A percentile compares a stretch with the other conserved stretches of the same genome.
phyloP scores from a whole-genome alignment of 768 basidiomycete genomes.

The Plicaturopsis crispa region DNA sequence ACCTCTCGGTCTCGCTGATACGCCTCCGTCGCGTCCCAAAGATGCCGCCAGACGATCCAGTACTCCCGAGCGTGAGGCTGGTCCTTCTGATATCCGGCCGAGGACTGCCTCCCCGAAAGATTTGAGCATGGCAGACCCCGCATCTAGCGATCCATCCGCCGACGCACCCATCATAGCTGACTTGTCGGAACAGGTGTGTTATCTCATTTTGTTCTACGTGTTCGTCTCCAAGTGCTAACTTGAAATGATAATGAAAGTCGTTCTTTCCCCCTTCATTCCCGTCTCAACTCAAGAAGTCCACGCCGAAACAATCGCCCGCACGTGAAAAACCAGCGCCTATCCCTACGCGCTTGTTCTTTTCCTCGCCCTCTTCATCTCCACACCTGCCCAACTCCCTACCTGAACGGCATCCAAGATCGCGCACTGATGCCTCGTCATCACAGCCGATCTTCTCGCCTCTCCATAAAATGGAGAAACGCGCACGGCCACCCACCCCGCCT shows the following conservation, averaged over 20 bases:
- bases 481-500: conserved; percentile 6
- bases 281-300: conserved; percentile 44
- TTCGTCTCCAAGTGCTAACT: conserved; percentile 13
- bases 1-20: conserved; percentile 4
- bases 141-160: too few species aligned
- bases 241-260: conserved; percentile 19
- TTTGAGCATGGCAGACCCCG: too few species aligned
- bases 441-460: too few species aligned
- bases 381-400: too few species aligned
- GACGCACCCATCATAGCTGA: conserved; percentile 21
- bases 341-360: conserved; percentile 19
- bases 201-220: conserved; percentile 8
- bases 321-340: conserved; percentile 40
- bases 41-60: too few species aligned
- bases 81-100: too few species aligned
- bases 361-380: conserved; percentile 19
- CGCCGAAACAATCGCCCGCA: conserved; percentile 29
- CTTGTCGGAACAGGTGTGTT: conserved; percentile 29
- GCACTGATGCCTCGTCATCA: too few species aligned
- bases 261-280: conserved; percentile 53
- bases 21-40: too few species aligned
- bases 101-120: too few species aligned
- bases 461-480: conserved; percentile 11
- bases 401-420: too few species aligned
- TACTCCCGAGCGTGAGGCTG: too few species aligned